phyloP scores from a whole-genome alignment of 768 basidiomycete species.

The Chalciporus piperatus region DNA sequence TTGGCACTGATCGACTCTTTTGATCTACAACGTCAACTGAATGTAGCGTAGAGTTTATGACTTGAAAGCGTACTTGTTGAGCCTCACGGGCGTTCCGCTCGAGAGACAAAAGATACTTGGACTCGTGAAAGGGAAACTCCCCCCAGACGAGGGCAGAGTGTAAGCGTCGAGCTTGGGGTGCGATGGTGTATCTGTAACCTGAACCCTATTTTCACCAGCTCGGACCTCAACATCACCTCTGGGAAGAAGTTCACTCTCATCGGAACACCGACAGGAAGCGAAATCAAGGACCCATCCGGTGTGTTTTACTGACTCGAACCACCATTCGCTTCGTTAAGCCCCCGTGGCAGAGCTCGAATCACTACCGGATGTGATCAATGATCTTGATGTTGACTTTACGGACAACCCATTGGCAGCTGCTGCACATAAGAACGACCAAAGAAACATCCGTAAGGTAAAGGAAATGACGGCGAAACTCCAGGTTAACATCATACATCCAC shows the following conservation, averaged over 20 bases:
- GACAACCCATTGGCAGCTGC: constrained; percentile 54
- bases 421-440: constrained; percentile 68
- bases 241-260: constrained; percentile 82
- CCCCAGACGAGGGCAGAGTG: constrained; percentile 71
- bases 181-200: constrained; percentile 3
- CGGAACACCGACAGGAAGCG: constrained; percentile 82
- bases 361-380: constrained; percentile 72
- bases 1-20: neutral
- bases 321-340: neutral
- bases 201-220: constrained; percentile 32
- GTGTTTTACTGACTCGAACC: constrained; percentile 14
- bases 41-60: constrained; percentile 64
- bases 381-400: constrained; percentile 79
- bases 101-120: constrained; percentile 89
- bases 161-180: constrained; percentile 14
- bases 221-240: constrained; percentile 52
- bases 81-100: constrained; percentile 73
- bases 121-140: constrained; percentile 78
- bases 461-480: constrained; percentile 66
- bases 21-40: neutral
- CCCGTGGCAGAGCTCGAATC: constrained; percentile 50
- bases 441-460: constrained; percentile 79
- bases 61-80: constrained; percentile 64
- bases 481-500: constrained; percentile 70
- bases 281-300: constrained; percentile 79